A percentile compares a stretch with the other conserved stretches of the same genome.
Evolutionary conservation across 352 stramenopile genomes (phyloP).

Genomic region (Phytophthora ohioensis): DNA sequence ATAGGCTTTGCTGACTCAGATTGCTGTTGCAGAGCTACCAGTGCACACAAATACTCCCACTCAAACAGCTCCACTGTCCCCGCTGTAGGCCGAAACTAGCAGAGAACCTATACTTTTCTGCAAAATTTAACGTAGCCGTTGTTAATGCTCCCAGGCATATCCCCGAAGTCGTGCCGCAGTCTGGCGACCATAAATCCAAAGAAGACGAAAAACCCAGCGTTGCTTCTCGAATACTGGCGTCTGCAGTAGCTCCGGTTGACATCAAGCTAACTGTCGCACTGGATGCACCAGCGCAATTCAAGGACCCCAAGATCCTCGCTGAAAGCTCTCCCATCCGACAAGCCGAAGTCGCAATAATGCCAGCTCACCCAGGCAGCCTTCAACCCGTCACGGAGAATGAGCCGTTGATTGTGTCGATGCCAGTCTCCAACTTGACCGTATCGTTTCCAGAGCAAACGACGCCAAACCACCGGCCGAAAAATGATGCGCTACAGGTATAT

Average conservation of each 20-base stretch:
- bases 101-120: neutral
- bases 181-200: neutral
- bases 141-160: constrained; percentile 6
- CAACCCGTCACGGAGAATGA: constrained; percentile 21
- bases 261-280: neutral
- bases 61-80: neutral
- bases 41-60: neutral
- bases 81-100: constrained; percentile 20
- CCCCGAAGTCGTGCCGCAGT: constrained; percentile 4
- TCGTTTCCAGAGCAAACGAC: constrained; percentile 1
- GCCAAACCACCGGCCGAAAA: neutral
- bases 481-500: constrained; percentile 32
- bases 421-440: neutral
- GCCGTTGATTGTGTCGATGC: neutral
- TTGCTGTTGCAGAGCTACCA: constrained; percentile 6
- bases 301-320: neutral
- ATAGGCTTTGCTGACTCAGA: neutral
- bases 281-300: neutral
- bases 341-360: constrained; percentile 8
- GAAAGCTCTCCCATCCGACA: constrained; percentile 6
- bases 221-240: constrained; percentile 29
- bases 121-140: neutral
- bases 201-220: constrained; percentile 21
- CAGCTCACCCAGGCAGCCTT: neutral
- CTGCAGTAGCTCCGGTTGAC: constrained; percentile 9